Conservation (phyloP, 345 rosid species). For the Rhizophora apiculata region DNA sequence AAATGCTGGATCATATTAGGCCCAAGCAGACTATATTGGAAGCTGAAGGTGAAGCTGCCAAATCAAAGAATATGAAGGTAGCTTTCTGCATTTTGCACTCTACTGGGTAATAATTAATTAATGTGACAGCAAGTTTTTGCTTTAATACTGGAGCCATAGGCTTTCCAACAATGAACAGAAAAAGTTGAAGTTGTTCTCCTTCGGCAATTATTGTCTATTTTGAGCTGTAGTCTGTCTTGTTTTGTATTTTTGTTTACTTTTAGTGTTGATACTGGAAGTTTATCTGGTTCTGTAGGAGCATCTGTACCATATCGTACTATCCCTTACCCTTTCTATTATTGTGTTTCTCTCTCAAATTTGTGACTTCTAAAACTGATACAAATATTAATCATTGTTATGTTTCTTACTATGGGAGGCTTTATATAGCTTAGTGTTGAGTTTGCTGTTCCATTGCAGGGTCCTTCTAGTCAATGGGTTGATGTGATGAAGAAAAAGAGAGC, state of each 20-base stretch:
- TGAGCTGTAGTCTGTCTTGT: neutral
- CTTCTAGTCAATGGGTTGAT: slow-evolving; percentile 72
- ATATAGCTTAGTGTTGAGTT: slow-evolving; percentile 6
- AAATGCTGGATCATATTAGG: slow-evolving; percentile 44
- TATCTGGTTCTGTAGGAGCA: neutral
- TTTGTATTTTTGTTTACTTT: neutral
- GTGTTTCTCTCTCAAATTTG: neutral
- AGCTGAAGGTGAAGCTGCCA: slow-evolving; percentile 92
- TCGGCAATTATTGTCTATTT: neutral
- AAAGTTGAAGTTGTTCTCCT: neutral
- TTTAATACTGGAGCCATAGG: neutral
- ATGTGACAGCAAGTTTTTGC: neutral
- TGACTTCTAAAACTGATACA: neutral
- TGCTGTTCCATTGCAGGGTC: slow-evolving; percentile 49
- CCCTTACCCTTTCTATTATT: neutral
- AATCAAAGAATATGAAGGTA: slow-evolving; percentile 70
- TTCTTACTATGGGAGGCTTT: neutral
- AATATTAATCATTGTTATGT: neutral
- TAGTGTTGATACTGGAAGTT: neutral
- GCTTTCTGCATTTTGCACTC: neutral
- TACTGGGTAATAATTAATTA: neutral
- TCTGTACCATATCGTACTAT: neutral
- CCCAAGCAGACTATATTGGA: slow-evolving; percentile 97
- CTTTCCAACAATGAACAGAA: neutral
- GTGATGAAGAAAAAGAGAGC: slow-evolving; percentile 94